Percentiles rank a stretch among this genome's conserved stretches.
Conservation (phyloP, 345 rosid genomes). For the Limnanthes douglasii region DNA sequence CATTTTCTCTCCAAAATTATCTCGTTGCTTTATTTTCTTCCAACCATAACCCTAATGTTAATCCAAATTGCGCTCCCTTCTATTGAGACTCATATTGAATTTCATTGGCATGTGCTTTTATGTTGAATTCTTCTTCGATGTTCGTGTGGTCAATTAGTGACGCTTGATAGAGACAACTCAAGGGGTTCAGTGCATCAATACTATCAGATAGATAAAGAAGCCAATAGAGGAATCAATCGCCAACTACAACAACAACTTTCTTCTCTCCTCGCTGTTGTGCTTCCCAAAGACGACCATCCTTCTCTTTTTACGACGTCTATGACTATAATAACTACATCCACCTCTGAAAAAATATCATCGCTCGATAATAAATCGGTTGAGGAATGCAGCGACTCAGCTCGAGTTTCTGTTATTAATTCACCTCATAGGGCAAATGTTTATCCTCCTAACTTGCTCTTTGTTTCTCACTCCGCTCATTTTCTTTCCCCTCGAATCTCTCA, state of each 20-base stretch:
- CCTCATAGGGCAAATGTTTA: slow-evolving; percentile 72
- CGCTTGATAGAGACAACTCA: too few relatives aligned
- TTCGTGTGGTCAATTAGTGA: too few relatives aligned
- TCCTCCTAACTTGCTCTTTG: slow-evolving; percentile 73
- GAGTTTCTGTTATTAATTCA: slow-evolving; percentile 54
- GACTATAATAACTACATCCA: too few relatives aligned
- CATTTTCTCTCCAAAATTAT: too few relatives aligned
- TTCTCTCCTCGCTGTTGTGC: slow-evolving; percentile 59
- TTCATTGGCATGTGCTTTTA: too few relatives aligned
- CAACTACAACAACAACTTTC: slow-evolving; percentile 74
- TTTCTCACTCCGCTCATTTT: slow-evolving; percentile 73
- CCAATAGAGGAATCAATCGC: slow-evolving; percentile 55
- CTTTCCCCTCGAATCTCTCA: slow-evolving; percentile 71
- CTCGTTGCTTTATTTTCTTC: too few relatives aligned
- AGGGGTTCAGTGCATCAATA: too few relatives aligned
- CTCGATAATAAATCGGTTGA: slow-evolving; percentile 7
- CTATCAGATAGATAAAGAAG: too few relatives aligned
- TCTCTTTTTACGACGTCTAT: slow-evolving; percentile 9
- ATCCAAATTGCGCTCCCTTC: too few relatives aligned
- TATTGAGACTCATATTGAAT: too few relatives aligned
- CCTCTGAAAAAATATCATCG: slow-evolving; percentile 5
- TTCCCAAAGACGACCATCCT: slow-evolving; percentile 33
- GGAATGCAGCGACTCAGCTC: slow-evolving; percentile 44
- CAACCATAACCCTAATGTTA: too few relatives aligned
- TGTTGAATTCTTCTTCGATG: too few relatives aligned